Evolutionary conservation across 2,329 filamentous ascomycete species (phyloP), one percentile per base, ranked within the genome.

Genomic region (Ophiostoma sp.): DNA sequence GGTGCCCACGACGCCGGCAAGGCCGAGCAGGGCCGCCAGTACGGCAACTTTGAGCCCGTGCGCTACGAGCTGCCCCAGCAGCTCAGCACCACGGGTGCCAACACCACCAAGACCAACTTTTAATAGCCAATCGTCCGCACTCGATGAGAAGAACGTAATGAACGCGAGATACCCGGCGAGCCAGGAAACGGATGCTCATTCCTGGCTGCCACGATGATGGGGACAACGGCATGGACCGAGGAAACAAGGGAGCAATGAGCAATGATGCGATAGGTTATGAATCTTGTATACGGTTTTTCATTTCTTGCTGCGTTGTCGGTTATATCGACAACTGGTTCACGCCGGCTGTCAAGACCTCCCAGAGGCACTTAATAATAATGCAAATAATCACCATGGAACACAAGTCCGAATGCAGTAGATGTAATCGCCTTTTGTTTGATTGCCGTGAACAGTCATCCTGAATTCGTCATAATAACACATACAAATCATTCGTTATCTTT

Each of bases 31-130:
- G 63, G 63, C 63, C 63, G 63, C 63, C 40, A 36, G 40, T 64
- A 64, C 41, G 63, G 63, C 63, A 64, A 64, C 63, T 16, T 64
- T 16, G 63, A 64, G 63, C 63, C 63, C 3, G 63, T 64, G 18
- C 63, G 63, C 63, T 64, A 64, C 63, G 63, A 64, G 3, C 63
- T 64, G 63, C 63, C 63, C 9, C 63, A 64, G 63, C 63, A 64
- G 63, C 60, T 63, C 38, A 63, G 42, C 38, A 41, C 38, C 38
- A 18, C 44, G 14, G 6, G 18, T 3, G 44, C 64, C 64, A 38
- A 44, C 55, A 60, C 55, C n/a, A 11, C 55, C 55, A 60, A 60
- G 55, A 60, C 55, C 55, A 60, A 60, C 55, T 60, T 60, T 40
- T 60, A 60, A 40, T 0, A 14, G 42, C 11, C 1, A 27, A 3